A percentile compares a stretch with the other conserved stretches of the same genome.
phyloP scores from a whole-genome alignment of 352 stramenopile genomes.

The Phytophthora citricola region DNA sequence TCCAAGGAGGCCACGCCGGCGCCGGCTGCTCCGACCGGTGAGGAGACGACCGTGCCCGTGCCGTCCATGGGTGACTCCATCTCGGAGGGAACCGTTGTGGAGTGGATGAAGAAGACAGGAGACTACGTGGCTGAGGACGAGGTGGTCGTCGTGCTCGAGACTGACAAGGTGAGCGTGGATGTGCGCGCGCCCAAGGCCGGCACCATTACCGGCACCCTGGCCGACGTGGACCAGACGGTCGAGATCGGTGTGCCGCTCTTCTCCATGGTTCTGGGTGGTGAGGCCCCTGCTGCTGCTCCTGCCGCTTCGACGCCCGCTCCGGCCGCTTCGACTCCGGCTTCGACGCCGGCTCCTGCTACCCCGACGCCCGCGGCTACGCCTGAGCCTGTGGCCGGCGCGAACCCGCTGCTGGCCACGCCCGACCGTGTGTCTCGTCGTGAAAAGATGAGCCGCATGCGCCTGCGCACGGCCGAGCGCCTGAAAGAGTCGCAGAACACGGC shows the following conservation, averaged over 20 bases:
- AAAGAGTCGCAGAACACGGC: conserved; percentile 99
- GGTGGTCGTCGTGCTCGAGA: conserved; percentile 98
- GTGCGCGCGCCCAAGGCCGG: conserved; percentile 89
- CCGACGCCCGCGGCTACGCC: conserved; percentile 28
- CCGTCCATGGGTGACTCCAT: conserved; percentile 96
- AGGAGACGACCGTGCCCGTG: conserved; percentile 72
- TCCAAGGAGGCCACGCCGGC: conserved; percentile 31
- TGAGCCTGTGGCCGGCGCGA: conserved; percentile 33
- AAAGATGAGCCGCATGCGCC: conserved; percentile 99
- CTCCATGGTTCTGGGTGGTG: conserved; percentile 90
- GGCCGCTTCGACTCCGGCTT: conserved; percentile 21
- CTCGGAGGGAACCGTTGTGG: conserved; percentile 97
- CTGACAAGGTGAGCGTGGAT: conserved; percentile 97
- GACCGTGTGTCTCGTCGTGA: conserved; percentile 80
- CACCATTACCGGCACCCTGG: conserved; percentile 90
- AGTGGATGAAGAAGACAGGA: conserved; percentile 94
- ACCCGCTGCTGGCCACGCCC: conserved; percentile 57
- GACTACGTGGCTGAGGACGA: conserved; percentile 95
- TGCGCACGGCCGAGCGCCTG: conserved; percentile 96
- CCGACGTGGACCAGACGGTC: conserved; percentile 95
- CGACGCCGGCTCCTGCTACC: conserved; percentile 26
- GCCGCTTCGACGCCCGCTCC: conserved; percentile 28
- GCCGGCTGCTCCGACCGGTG: conserved; percentile 17
- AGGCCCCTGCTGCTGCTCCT: conserved; percentile 21
- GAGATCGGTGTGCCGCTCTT: conserved; percentile 94